Conservation (phyloP, 352 stramenopile genomes). For the Blastocystis sp. region DNA sequence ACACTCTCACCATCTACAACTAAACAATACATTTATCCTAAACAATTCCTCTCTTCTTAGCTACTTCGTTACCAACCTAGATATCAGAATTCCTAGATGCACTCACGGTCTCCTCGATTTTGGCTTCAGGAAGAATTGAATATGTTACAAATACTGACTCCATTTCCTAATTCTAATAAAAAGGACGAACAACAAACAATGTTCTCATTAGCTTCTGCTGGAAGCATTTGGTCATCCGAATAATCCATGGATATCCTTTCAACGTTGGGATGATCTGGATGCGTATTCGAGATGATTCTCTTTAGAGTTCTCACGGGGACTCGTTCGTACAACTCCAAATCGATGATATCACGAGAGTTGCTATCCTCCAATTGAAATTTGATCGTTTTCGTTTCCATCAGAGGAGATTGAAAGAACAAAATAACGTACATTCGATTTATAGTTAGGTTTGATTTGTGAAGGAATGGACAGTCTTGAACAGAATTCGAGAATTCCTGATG, state of each 20-base stretch:
- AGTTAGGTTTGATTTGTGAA: neutral
- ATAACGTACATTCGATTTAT: neutral
- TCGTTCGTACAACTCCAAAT: neutral
- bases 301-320: neutral
- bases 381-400: neutral
- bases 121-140: too few species aligned
- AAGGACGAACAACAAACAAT: too few species aligned
- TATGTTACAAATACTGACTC: too few species aligned
- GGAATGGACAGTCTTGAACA: too few species aligned
- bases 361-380: neutral
- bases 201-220: neutral
- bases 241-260: neutral
- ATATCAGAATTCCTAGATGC: too few species aligned
- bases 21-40: too few species aligned
- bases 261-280: neutral
- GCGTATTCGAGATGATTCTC: neutral
- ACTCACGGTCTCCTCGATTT: too few species aligned
- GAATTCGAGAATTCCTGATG: too few species aligned
- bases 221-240: neutral
- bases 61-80: too few species aligned
- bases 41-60: too few species aligned
- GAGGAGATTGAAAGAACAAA: neutral
- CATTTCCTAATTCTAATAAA: too few species aligned
- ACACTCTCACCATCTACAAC: too few species aligned
- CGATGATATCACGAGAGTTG: neutral